Conservation (phyloP, 1,284 basidiomycete species). For the Ceratobasidium sp. region DNA sequence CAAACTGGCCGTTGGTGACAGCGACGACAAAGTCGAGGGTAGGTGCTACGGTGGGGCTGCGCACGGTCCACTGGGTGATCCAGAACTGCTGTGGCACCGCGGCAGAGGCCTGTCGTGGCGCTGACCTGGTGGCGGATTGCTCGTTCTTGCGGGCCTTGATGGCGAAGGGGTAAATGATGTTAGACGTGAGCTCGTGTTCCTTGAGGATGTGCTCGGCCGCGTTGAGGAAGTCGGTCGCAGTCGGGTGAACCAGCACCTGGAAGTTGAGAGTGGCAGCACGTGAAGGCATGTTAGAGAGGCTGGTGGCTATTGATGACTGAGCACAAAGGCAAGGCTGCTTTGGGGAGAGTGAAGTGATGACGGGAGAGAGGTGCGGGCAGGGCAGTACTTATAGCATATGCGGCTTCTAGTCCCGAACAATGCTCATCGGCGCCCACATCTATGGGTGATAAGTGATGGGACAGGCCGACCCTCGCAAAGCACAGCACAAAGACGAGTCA, state of each 20-base stretch:
- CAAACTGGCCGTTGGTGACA: conserved; percentile 64
- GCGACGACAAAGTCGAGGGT: conserved; percentile 66
- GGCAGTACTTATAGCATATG: conserved; percentile 14
- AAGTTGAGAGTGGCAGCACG: conserved; percentile 42
- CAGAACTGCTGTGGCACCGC: conserved; percentile 57
- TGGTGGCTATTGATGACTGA: not conserved
- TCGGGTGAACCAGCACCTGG: conserved; percentile 59
- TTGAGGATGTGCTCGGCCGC: conserved; percentile 57
- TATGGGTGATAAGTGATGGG: conserved; percentile 35
- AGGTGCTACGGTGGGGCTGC: conserved; percentile 22
- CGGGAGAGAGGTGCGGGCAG: not conserved
- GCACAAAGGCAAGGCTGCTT: conserved; percentile 35
- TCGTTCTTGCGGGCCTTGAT: conserved; percentile 51
- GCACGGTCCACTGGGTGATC: conserved; percentile 55
- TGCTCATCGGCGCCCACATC: conserved; percentile 32
- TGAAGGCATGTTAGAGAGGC: conserved; percentile 10
- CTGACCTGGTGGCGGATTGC: conserved; percentile 28
- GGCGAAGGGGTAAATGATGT: conserved; percentile 66
- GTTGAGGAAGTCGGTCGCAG: conserved; percentile 57
- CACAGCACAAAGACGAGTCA: conserved; percentile 41
- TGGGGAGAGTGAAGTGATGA: conserved; percentile 22
- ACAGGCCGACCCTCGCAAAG: conserved; percentile 13
- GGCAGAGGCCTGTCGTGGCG: conserved; percentile 14
- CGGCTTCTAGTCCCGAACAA: conserved; percentile 35
- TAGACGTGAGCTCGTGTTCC: conserved; percentile 60